Evolutionary conservation across 805 yeast species (phyloP).

Genomic region (Zygoascus biomembranicola): DNA sequence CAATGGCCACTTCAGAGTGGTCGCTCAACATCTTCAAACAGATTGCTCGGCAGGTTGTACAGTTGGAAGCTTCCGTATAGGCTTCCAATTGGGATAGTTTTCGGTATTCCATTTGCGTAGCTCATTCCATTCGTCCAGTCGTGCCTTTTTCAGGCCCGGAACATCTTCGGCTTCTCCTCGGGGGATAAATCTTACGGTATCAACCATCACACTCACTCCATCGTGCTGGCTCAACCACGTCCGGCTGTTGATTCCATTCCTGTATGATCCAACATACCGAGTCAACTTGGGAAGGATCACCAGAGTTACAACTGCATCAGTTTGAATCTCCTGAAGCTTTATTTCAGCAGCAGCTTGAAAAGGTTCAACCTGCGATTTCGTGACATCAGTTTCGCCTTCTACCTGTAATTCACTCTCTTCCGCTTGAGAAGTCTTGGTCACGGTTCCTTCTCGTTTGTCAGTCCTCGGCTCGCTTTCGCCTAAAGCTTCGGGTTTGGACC

Average conservation of each 20-base stretch:
- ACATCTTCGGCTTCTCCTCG: conserved; percentile 28
- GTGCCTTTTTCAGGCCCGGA: conserved; percentile 20
- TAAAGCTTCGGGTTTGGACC: not conserved
- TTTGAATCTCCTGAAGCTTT: conserved; percentile 4
- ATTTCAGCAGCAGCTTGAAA: not conserved
- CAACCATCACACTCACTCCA: conserved; percentile 67
- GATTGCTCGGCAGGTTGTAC: too few relatives aligned
- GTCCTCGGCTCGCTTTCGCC: not conserved
- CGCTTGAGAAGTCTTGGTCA: not conserved
- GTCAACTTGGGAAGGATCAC: conserved; percentile 60
- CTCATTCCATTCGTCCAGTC: conserved; percentile 28
- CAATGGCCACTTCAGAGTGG: too few relatives aligned
- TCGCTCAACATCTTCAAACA: too few relatives aligned
- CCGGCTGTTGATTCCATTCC: conserved; percentile 67
- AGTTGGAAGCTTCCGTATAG: not conserved
- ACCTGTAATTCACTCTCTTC: not conserved
- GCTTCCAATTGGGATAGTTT: conserved; percentile 8
- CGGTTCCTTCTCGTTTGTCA: not conserved
- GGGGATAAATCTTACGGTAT: conserved; percentile 35
- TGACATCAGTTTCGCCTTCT: not conserved
- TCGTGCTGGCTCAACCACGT: conserved; percentile 67
- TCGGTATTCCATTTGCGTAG: conserved; percentile 7
- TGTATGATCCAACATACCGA: conserved; percentile 54
- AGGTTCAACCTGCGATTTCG: not conserved
- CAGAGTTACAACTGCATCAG: conserved; percentile 49